A percentile compares a stretch with the other conserved stretches of the same genome.
Evolutionary conservation across 805 yeast genomes (phyloP).

Genomic region (Babjeviella inositovora): DNA sequence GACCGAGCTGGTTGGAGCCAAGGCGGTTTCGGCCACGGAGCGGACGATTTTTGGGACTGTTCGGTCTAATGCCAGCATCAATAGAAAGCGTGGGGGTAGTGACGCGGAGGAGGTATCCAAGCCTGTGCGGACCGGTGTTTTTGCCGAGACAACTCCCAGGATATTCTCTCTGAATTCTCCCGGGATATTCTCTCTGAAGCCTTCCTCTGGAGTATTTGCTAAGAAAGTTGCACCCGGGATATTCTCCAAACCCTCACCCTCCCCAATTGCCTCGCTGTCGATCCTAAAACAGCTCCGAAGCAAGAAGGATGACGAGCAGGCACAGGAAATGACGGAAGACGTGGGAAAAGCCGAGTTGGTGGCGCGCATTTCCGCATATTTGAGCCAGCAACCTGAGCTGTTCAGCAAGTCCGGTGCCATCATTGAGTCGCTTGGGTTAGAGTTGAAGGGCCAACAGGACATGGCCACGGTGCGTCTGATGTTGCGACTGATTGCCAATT

Average conservation of each 20-base stretch:
- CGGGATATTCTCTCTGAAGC: constrained; percentile 3
- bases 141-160: constrained; percentile 2
- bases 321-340: constrained; percentile 2
- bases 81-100: not conserved
- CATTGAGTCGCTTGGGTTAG: constrained; percentile 15
- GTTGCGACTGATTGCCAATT: constrained; percentile 48
- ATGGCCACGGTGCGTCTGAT: constrained; percentile 51
- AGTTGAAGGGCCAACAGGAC: constrained; percentile 30
- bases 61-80: not conserved
- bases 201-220: too few species aligned
- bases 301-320: constrained; percentile 13
- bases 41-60: constrained; percentile 1
- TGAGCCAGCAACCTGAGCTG: constrained; percentile 15
- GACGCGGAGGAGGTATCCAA: constrained; percentile 3
- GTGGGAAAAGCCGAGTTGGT: constrained; percentile 10
- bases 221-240: too few species aligned
- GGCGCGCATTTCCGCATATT: constrained; percentile 18
- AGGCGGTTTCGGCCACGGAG: constrained; percentile 14
- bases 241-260: constrained; percentile 1
- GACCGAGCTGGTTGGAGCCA: too few species aligned
- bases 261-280: constrained; percentile 21
- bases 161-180: constrained; percentile 3
- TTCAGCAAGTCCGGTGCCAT: constrained; percentile 36
- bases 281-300: constrained; percentile 31
- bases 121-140: constrained; percentile 3